These are phyloP conservation scores for Carex littledalei DNA, from an alignment of 176 grass and related monocot species.

Conservation along the genomic window DNA sequence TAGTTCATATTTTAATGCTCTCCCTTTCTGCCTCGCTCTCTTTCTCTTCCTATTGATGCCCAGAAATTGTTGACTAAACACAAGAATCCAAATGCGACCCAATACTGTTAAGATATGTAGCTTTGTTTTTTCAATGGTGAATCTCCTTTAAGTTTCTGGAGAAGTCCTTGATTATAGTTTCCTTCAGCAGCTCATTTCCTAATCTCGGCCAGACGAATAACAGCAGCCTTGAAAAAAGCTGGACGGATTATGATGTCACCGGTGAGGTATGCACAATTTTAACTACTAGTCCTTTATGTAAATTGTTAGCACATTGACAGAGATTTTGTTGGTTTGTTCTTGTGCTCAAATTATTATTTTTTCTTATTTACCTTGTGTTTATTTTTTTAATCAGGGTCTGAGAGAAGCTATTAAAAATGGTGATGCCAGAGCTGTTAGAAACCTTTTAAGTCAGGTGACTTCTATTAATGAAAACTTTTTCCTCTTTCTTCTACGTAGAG, in stretches of 20 bases:
- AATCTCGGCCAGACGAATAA: conserved; percentile 70
- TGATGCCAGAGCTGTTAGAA: conserved; percentile 59
- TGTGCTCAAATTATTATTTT: background rate
- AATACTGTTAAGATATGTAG: background rate
- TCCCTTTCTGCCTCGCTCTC: background rate
- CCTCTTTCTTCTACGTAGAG: conserved; percentile 9
- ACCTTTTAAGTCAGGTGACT: conserved; percentile 80
- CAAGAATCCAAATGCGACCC: background rate
- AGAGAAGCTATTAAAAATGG: conserved; percentile 96
- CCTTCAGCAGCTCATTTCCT: conserved; percentile 60
- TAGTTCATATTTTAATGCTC: background rate
- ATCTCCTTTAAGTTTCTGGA: background rate
- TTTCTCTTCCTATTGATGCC: background rate
- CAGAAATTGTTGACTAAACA: background rate
- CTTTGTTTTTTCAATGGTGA: background rate
- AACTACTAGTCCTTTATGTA: background rate
- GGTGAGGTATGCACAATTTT: conserved; percentile 59
- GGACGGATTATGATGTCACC: conserved; percentile 59
- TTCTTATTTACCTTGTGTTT: background rate
- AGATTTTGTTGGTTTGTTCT: background rate
- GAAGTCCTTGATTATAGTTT: background rate
- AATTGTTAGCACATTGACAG: conserved; percentile 14
- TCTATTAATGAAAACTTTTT: conserved; percentile 3
- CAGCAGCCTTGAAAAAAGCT: conserved; percentile 36
- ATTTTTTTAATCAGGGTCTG: conserved; percentile 55